Percentiles rank a stretch among this genome's conserved stretches.
These are phyloP conservation scores for Lodderomyces theae DNA, from an alignment of 1,139 yeast genomes.

Conservation along the genomic window DNA sequence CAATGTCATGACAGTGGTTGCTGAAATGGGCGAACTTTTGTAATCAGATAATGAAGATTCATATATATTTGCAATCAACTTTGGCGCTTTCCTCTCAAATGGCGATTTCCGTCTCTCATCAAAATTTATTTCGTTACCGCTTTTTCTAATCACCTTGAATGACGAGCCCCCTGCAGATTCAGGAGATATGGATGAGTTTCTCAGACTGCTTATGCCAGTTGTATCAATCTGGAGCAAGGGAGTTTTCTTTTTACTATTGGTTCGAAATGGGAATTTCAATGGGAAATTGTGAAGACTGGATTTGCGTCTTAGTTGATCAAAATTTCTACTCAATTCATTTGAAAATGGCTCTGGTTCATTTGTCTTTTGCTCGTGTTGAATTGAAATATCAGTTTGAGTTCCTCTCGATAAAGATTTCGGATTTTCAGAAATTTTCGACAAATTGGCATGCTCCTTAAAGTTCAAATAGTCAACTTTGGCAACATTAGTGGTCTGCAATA, in stretches of 20 bases:
- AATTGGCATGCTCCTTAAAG: constrained; percentile 46
- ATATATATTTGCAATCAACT: constrained; percentile 42
- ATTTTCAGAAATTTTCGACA: constrained; percentile 19
- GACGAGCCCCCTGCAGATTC: constrained; percentile 30
- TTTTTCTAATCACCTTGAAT: constrained; percentile 58
- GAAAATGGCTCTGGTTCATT: not conserved
- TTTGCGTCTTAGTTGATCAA: not conserved
- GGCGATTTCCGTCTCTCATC: constrained; percentile 80
- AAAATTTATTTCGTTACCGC: constrained; percentile 68
- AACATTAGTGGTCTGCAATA: constrained; percentile 40
- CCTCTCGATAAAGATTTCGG: not conserved
- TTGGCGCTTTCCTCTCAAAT: constrained; percentile 48
- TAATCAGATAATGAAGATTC: constrained; percentile 39
- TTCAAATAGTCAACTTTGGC: constrained; percentile 57
- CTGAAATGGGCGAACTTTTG: constrained; percentile 36
- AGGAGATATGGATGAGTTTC: constrained; percentile 13
- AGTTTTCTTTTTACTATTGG: constrained; percentile 6
- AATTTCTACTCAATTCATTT: not conserved
- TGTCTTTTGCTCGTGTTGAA: not conserved
- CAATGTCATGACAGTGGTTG: constrained; percentile 35
- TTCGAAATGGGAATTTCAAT: constrained; percentile 14
- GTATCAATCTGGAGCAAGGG: constrained; percentile 34
- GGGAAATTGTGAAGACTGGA: constrained; percentile 7
- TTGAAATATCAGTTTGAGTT: not conserved
- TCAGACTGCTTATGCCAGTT: constrained; percentile 6